phyloP scores from a whole-genome alignment of 2,329 filamentous ascomycete species.

The Rachicladosporium sp. region DNA sequence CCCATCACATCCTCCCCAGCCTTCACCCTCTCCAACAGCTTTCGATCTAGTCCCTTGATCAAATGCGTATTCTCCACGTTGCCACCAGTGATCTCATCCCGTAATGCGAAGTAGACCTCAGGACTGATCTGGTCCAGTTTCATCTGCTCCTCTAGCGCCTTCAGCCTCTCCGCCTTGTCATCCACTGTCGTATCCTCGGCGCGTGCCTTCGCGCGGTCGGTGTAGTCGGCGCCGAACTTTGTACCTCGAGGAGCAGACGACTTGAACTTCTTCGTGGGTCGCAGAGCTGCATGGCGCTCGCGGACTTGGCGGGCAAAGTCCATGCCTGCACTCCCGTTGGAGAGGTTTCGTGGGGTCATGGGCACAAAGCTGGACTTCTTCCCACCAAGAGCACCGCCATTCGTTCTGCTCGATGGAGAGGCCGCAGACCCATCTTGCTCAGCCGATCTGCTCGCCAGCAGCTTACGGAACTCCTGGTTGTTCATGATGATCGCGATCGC shows the following conservation, averaged over 20 bases:
- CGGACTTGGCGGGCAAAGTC: slow-evolving; percentile 79
- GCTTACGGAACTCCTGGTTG: slow-evolving; percentile 82
- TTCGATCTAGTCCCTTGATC: slow-evolving; percentile 84
- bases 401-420: slow-evolving; percentile 6
- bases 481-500: slow-evolving; percentile 51
- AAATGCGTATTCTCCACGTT: slow-evolving; percentile 71
- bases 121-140: slow-evolving; percentile 77
- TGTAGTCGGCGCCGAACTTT: slow-evolving; percentile 67
- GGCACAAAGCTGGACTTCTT: slow-evolving; percentile 46
- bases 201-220: slow-evolving; percentile 63
- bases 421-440: slow-evolving; percentile 21
- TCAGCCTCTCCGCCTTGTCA: slow-evolving; percentile 53
- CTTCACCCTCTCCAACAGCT: slow-evolving; percentile 57
- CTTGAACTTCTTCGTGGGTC: slow-evolving; percentile 60
- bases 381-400: slow-evolving; percentile 14
- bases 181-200: slow-evolving; percentile 35
- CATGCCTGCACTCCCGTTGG: slow-evolving; percentile 28
- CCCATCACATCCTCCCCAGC: slow-evolving; percentile 49
- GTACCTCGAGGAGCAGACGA: slow-evolving; percentile 69
- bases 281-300: slow-evolving; percentile 47
- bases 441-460: slow-evolving; percentile 47
- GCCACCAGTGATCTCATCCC: slow-evolving; percentile 68
- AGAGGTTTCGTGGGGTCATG: slow-evolving; percentile 77
- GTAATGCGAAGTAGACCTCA: slow-evolving; percentile 61
- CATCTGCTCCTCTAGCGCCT: slow-evolving; percentile 67